Evolutionary conservation across 163 green algal genomes (phyloP), one percentile per base, ranked within the genome.

Genomic region (Scenedesmus sp.): DNA sequence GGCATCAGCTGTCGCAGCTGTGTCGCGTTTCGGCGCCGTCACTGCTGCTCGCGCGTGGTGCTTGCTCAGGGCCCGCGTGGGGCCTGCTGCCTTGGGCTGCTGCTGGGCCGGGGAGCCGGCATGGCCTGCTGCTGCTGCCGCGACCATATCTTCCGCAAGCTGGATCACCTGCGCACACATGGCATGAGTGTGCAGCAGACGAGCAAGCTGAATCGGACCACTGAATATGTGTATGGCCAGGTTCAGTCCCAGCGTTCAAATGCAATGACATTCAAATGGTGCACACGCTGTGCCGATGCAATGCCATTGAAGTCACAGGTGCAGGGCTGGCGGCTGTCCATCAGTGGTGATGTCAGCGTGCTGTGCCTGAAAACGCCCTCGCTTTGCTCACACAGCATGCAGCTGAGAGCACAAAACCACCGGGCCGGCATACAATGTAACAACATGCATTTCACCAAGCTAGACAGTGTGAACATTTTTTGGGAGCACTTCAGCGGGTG

Each of bases 141-240:
- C 70, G 4, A 92, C 24, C 59, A 92, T 81, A 33, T 68, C 82
- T 43, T 92, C 70, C 6, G 88, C 88, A 5, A 92, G 42, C 80
- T 83, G 24, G 22, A 88, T 78, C 12, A 92, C 83, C 83, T 88
- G 83, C 59, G 51, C n/a, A n/a, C n/a, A n/a, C 16, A n/a, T n/a
- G 61, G 13, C 7, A 40, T 42, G 3, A 79, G 3, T 15, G 70
- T 44, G 10, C 59, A 72, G 24, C 51, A 61, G 51, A 61, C 46
- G n/a, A 56, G 46, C 7, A 56, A 56, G 46, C 7, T 18, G 46
- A 56, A 56, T 7, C 46, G 10, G 7, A 56, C 10, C 46, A 56
- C n/a, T n/a, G n/a, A n/a, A n/a, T n/a, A n/a, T n/a, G n/a, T n/a
- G n/a, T n/a, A n/a, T n/a, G n/a, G n/a, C n/a, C n/a, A n/a, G n/a